Percentiles rank a stretch among this genome's conserved stretches.
These are phyloP conservation scores for Paraphoma chrysanthemicola DNA, from an alignment of 2,329 filamentous ascomycete species.

Conservation along the genomic window DNA sequence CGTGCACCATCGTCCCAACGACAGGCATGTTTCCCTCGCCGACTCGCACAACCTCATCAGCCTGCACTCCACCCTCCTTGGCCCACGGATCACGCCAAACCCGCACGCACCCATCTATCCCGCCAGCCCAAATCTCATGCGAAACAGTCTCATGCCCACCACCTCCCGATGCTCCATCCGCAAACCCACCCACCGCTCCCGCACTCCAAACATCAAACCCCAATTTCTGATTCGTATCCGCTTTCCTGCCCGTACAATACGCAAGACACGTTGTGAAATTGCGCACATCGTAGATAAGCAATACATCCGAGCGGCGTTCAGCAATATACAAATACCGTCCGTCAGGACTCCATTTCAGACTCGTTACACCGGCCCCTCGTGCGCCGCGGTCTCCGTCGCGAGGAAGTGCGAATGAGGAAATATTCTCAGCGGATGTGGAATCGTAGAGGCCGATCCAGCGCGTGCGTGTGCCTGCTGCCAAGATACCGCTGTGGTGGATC, in stretches of 20 bases:
- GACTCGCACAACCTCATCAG: slow-evolving; percentile 42
- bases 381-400: background rate
- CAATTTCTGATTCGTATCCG: slow-evolving; percentile 62
- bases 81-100: slow-evolving; percentile 45
- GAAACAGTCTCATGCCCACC: slow-evolving; percentile 14
- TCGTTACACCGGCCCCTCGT: slow-evolving; percentile 61
- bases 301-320: slow-evolving; percentile 62
- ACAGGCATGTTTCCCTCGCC: slow-evolving; percentile 20
- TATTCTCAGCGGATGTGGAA: slow-evolving; percentile 56
- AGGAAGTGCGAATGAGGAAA: slow-evolving; percentile 59
- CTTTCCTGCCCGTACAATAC: slow-evolving; percentile 54
- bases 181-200: no score
- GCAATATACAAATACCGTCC: slow-evolving; percentile 65
- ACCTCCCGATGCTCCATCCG: slow-evolving; percentile 4
- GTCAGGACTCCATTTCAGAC: slow-evolving; percentile 64
- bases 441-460: slow-evolving; percentile 65
- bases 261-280: slow-evolving; percentile 42
- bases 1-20: slow-evolving; percentile 33
- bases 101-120: slow-evolving; percentile 61
- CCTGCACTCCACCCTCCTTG: slow-evolving; percentile 40
- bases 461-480: slow-evolving; percentile 64
- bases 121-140: slow-evolving; percentile 66
- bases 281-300: slow-evolving; percentile 62
- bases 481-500: slow-evolving; percentile 52
- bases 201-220: slow-evolving; percentile 59